Evolutionary conservation across 176 grass and related monocot species (phyloP), one percentile per base, ranked within the genome.

Genomic region (Lolium perenne): DNA sequence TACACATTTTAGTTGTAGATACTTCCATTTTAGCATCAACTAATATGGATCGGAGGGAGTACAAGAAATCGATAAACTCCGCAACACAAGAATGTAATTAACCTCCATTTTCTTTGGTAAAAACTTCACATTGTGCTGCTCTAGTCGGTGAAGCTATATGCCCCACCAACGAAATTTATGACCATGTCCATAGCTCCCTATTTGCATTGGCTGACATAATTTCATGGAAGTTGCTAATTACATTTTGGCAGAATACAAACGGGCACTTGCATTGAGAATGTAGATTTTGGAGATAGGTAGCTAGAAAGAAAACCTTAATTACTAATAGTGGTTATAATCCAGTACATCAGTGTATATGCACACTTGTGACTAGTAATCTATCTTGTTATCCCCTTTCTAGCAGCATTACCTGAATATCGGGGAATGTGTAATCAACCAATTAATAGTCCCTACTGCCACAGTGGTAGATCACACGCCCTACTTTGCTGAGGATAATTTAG

Each of bases 271-370:
- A 71, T 71, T 70, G 71, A 47, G 11, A 64, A 48, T 16, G 45
- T 25, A 74, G 71, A 74, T 74, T 74, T 74, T 63, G 45, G 71
- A 74, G 45, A 74, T 51, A 74, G 22, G 21, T 74, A 74, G 22
- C 47, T 63, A 63, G 60, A 63, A 26, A 50, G 21, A 74, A 74
- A 74, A 51, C 8, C 46, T 74, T 74, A 49, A 50, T 50, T 50
- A 23, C 46, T 50, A 74, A 71, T 71, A 43, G 68, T 71, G 68
- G 12, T 74, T 26, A n/a, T 51, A 74, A 29, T 75, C 72, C 7
- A 53, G 72, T 51, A 75, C 13, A 75, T 9, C 7, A 49, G 71
- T 74, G 49, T 25, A 13, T 25, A 51, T 50, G 47, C 46, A 51
- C 14, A 16, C 46, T 26, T 75, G 46, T 51, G 72, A 75, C 72